Percentiles rank a stretch among this genome's conserved stretches.
These are phyloP conservation scores for Paspalum notatum DNA, from an alignment of 176 grass and related monocot species.

Conservation along the genomic window DNA sequence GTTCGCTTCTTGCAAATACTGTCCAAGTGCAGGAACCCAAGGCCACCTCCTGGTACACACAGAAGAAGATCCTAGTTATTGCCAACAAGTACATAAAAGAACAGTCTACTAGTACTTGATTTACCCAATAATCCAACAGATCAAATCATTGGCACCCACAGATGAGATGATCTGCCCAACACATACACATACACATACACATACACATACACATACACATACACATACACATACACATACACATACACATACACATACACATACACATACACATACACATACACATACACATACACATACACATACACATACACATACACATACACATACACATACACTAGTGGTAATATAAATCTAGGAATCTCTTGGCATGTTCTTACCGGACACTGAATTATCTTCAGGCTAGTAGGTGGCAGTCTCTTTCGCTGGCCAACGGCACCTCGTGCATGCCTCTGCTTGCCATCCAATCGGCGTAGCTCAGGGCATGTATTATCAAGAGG, in stretches of 20 bases:
- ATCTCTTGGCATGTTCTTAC: slow-evolving; percentile 44
- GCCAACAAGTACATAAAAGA: background rate
- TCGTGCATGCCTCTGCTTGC: background rate
- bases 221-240: background rate
- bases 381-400: slow-evolving; percentile 3
- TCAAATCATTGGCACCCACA: background rate
- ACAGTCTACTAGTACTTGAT: slow-evolving; percentile 1
- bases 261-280: background rate
- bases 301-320: background rate
- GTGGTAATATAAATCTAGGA: slow-evolving; percentile 10
- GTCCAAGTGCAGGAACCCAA: background rate
- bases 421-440: slow-evolving; percentile 23
- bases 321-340: background rate
- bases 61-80: slow-evolving; percentile 4
- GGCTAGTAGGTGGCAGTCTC: slow-evolving; percentile 31
- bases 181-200: background rate
- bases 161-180: background rate
- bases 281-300: background rate
- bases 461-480: slow-evolving; percentile 16
- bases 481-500: slow-evolving; percentile 9
- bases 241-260: background rate
- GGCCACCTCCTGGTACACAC: background rate
- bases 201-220: background rate
- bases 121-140: background rate
- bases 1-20: background rate